Percentiles rank a stretch among this genome's conserved stretches.
Evolutionary conservation across 352 stramenopile genomes (phyloP).

Genomic region (Phytophthora aleatoria): DNA sequence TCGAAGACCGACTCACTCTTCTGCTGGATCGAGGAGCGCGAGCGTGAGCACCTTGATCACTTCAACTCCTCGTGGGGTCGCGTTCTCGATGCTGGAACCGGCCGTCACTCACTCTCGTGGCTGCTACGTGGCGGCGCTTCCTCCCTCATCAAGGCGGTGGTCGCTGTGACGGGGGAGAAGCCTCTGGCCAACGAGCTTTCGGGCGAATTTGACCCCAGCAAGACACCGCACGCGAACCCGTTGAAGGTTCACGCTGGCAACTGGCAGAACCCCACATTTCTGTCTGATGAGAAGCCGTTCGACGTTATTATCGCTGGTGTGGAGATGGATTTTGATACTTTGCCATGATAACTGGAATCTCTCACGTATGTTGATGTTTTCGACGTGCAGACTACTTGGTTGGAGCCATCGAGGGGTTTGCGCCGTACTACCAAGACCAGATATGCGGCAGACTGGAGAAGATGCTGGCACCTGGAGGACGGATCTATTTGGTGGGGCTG

Average conservation of each 20-base stretch:
- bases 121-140: constrained; percentile 48
- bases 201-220: constrained; percentile 37
- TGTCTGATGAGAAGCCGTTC: constrained; percentile 63
- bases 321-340: not conserved
- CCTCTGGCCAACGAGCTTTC: constrained; percentile 50
- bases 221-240: constrained; percentile 37
- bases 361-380: constrained; percentile 1
- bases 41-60: constrained; percentile 31
- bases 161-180: constrained; percentile 79
- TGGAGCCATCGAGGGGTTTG: constrained; percentile 92
- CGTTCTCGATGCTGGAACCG: constrained; percentile 91
- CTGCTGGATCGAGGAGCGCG: constrained; percentile 70
- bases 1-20: constrained; percentile 66
- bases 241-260: constrained; percentile 68
- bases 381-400: constrained; percentile 86
- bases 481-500: constrained; percentile 90
- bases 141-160: constrained; percentile 40
- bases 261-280: constrained; percentile 69
- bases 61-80: constrained; percentile 47
- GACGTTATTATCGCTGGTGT: constrained; percentile 80
- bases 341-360: not conserved
- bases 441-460: constrained; percentile 67
- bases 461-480: constrained; percentile 78
- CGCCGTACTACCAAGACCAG: constrained; percentile 87
- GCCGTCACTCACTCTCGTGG: constrained; percentile 90